Base-by-base conservation (phyloP, 441 rosid genomes). In the Isatis lusitanica region DNA sequence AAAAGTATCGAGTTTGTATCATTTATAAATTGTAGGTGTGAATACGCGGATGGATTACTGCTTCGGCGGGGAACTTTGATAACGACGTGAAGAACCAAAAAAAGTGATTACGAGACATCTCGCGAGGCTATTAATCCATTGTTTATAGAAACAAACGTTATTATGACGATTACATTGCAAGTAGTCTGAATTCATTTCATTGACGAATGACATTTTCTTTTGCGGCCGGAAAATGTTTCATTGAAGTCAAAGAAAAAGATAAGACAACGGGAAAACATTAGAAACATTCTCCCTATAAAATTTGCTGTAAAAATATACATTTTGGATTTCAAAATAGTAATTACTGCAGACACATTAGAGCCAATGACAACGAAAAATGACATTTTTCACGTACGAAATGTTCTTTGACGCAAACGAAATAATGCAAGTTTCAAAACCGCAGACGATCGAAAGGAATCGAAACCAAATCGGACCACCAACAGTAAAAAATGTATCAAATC, bases 1-100 rank as follows among this genome's bases (percentile, higher is more conserved):
- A 47, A 46, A 18, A 31, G 21, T 47, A 35, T 35, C 6, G 38
- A 7, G 38, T 4, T 44, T 15, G 38, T 38, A 7, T 16, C 31
- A 35, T 42, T 55, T 18, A 21, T 21, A 44, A 57, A 24, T 9
- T 2, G 47, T 12, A 53, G 36, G 74, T 59, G 70, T 69, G 79
- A 68, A 69, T 53, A 53, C 18, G 43, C 26, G 43, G 56, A 55
- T 18, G 52, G 44, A 75, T 70, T 69, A 69, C 55, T 75, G 70
- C 70, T 75, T 75, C 69, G 55, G 70, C 35, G 70, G 61, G 58
- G 52, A 17, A 69, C 15, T 18, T 63, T 53, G 74, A 69, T 55
- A 55, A 55, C 42, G 79, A 75, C 74, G 66, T 46, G 74, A 63
- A 53, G 50, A 69, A 69, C 36, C 15, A 62, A 42, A 61, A 61